phyloP scores from a whole-genome alignment of 2,329 filamentous ascomycete genomes.

The Alternaria atra region DNA sequence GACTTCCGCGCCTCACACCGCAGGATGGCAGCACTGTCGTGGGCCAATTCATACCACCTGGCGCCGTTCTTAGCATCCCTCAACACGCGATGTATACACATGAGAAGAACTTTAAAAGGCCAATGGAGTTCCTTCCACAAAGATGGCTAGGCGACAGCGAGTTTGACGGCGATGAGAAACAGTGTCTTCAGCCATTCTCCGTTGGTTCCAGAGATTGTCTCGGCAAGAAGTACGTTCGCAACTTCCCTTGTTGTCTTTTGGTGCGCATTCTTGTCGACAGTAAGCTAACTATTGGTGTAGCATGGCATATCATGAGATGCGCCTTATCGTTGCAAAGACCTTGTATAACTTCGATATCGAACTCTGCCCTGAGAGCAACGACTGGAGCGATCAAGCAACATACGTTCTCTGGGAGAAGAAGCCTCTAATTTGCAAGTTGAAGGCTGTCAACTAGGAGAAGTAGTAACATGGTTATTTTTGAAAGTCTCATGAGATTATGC shows the following conservation, averaged over 20 bases:
- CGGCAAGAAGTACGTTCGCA: constrained; percentile 47
- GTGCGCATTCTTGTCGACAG: neutral
- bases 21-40: constrained; percentile 49
- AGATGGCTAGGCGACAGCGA: constrained; percentile 49
- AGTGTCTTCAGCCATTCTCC: constrained; percentile 56
- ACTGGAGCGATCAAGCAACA: constrained; percentile 44
- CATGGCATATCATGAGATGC: constrained; percentile 54
- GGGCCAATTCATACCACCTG: constrained; percentile 48
- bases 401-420: constrained; percentile 53
- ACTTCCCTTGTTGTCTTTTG: neutral
- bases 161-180: constrained; percentile 41
- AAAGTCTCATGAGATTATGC: neutral
- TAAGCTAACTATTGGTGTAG: constrained; percentile 26
- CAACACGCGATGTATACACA: constrained; percentile 31
- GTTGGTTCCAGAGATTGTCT: constrained; percentile 54
- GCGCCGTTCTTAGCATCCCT: constrained; percentile 24
- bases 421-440: constrained; percentile 45
- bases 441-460: constrained; percentile 10
- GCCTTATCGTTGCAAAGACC: constrained; percentile 51
- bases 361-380: constrained; percentile 42
- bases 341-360: constrained; percentile 53
- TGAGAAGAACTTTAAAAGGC: constrained; percentile 46
- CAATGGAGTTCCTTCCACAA: constrained; percentile 52
- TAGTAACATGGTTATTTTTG: neutral
- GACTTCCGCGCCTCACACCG: constrained; percentile 47